phyloP scores from a whole-genome alignment of 805 yeast species.

The Lipomyces spencermartinsiae region DNA sequence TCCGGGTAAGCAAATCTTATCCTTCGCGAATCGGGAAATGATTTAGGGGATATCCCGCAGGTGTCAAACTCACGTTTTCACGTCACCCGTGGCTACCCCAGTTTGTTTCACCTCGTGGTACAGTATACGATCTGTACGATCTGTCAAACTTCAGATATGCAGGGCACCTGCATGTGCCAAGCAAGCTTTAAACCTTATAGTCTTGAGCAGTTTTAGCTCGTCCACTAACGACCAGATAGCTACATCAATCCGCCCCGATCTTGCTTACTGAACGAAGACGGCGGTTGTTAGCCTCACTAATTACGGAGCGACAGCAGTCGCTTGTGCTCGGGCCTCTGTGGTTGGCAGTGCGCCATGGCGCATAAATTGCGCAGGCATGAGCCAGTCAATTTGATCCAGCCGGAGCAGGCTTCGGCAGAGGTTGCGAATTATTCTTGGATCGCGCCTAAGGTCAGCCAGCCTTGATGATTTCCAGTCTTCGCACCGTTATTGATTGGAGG shows the following conservation, averaged over 20 bases:
- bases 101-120: not conserved
- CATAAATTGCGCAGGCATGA: no score
- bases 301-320: not conserved
- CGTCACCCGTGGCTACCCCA: not conserved
- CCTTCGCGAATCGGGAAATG: not conserved
- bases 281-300: not conserved
- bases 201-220: not conserved
- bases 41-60: not conserved
- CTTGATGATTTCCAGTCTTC: not conserved
- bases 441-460: not conserved
- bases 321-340: not conserved
- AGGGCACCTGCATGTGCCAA: not conserved
- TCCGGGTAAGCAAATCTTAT: not conserved
- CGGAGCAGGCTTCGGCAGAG: no score
- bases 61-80: not conserved
- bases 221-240: not conserved
- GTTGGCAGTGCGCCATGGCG: not conserved
- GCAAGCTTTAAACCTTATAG: not conserved
- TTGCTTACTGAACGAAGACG: not conserved
- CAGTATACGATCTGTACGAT: not conserved
- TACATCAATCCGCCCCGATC: not conserved
- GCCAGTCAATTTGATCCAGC: not conserved
- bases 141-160: not conserved
- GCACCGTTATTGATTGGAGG: not conserved
- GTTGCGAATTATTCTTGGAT: no score